These are phyloP conservation scores for Houttuynia cordata DNA, from an alignment of 164 flowering plant genomes.

Conservation along the genomic window DNA sequence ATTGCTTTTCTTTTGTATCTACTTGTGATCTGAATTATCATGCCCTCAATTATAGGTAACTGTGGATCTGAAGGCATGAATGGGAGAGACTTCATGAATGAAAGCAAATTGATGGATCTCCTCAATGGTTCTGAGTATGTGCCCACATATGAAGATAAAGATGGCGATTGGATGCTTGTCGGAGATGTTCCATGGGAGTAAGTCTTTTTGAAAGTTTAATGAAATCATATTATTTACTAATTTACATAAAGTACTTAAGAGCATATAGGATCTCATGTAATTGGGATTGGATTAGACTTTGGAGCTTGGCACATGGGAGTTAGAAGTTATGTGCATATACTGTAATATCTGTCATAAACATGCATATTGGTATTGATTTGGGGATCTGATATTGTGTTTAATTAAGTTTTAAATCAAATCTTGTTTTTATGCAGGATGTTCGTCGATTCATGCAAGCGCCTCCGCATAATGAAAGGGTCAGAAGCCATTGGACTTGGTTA, in stretches of 20 bases:
- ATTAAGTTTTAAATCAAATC: neutral
- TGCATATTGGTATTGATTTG: neutral
- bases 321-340: neutral
- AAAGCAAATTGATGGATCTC: slow-evolving; percentile 68
- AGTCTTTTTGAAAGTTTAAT: slow-evolving; percentile 22
- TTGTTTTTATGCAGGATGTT: slow-evolving; percentile 26
- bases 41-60: slow-evolving; percentile 20
- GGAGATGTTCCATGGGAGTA: slow-evolving; percentile 94
- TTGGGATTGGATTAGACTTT: neutral
- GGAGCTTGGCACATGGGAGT: no score
- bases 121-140: slow-evolving; percentile 65
- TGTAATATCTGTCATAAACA: neutral
- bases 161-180: slow-evolving; percentile 90
- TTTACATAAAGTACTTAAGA: no score
- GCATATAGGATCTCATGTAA: no score
- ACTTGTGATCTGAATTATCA: slow-evolving; percentile 2
- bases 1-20: neutral
- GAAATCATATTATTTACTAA: no score
- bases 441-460: slow-evolving; percentile 37
- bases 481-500: slow-evolving; percentile 40
- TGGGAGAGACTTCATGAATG: slow-evolving; percentile 63
- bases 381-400: neutral
- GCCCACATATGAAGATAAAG: slow-evolving; percentile 79
- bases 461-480: slow-evolving; percentile 39
- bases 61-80: slow-evolving; percentile 69